Evolutionary conservation across 1,139 yeast genomes (phyloP), one percentile per base, ranked within the genome.

Genomic region (Yamadazyma blattariae): DNA sequence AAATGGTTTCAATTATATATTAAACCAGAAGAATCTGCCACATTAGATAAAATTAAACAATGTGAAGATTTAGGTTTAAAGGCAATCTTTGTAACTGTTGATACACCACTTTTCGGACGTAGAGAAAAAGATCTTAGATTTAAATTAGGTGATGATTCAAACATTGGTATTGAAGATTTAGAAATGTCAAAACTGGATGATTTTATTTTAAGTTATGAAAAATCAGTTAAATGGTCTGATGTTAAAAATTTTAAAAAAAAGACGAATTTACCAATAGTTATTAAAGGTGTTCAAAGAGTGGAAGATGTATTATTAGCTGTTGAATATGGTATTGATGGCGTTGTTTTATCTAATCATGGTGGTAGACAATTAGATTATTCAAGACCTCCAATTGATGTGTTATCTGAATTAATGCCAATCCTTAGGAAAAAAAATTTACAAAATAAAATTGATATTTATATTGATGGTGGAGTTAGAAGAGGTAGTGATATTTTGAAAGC

Each of bases 401-500:
- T 75, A 35, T 73, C 74, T 3, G 78, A 74, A 37, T 58, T 71
- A 12, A 59, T 64, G 47, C 66, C 67, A 9, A 51, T 66, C 9
- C 58, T 73, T 32, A 67, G 64, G 34, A 53, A 60, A 29, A 50
- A 47, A 16, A 50, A 54, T 1, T 59, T 69, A 26, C 63, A 67
- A 33, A 48, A 54, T 9, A 61, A 64, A 34, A 51, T 70, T 7
- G 75, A 73, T 37, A 56, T 75, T 10, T 74, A 61, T 45, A 52
- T 75, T 14, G 81, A 75, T 51, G 80, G 80, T 13, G 81, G 81
- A 10, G 61, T 75, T 32, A 59, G 73, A 39, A 57, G 80, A 43
- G 81, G 79, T 7, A 68, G 77, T 11, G 81, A 75, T 49, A 60
- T 75, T 3, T 48, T 74, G 35, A 75, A 75, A 44, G 80, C 80